Percentiles rank a stretch among this genome's conserved stretches.
Evolutionary conservation across 2,329 filamentous ascomycete genomes (phyloP).

Genomic region (Exserohilum turcica): DNA sequence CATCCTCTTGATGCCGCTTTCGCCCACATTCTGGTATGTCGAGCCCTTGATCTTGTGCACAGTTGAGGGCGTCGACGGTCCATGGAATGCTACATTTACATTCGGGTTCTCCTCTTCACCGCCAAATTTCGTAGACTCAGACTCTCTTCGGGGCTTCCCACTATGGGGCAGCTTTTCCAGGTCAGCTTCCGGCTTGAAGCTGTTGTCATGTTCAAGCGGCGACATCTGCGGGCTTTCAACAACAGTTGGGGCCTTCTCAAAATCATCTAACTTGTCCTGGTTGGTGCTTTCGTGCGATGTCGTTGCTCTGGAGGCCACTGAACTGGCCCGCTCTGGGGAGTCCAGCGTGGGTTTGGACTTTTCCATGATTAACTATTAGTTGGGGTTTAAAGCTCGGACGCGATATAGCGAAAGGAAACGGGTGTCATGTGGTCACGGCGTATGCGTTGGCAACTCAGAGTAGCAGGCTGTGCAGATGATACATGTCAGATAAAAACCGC

Average conservation of each 20-base stretch:
- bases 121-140: conserved; percentile 43
- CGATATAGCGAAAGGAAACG: background rate
- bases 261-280: conserved; percentile 33
- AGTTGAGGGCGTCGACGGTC: conserved; percentile 47
- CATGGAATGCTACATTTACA: conserved; percentile 46
- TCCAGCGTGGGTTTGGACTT: conserved; percentile 26
- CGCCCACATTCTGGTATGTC: conserved; percentile 51
- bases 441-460: background rate
- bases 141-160: conserved; percentile 36
- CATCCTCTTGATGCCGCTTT: conserved; percentile 64
- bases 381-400: background rate
- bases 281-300: conserved; percentile 33
- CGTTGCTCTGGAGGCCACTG: conserved; percentile 27
- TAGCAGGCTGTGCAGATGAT: conserved; percentile 4
- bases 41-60: conserved; percentile 47
- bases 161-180: conserved; percentile 34
- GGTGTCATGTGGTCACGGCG: conserved; percentile 8
- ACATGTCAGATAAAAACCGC: background rate
- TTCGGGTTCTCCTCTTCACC: conserved; percentile 51
- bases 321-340: conserved; percentile 31
- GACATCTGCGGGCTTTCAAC: conserved; percentile 30
- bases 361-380: conserved; percentile 27
- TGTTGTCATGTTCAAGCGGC: conserved; percentile 32
- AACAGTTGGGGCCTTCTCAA: conserved; percentile 35
- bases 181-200: conserved; percentile 41